phyloP scores from a whole-genome alignment of 2,329 filamentous ascomycete species.

The Aspergillaceae sp. region DNA sequence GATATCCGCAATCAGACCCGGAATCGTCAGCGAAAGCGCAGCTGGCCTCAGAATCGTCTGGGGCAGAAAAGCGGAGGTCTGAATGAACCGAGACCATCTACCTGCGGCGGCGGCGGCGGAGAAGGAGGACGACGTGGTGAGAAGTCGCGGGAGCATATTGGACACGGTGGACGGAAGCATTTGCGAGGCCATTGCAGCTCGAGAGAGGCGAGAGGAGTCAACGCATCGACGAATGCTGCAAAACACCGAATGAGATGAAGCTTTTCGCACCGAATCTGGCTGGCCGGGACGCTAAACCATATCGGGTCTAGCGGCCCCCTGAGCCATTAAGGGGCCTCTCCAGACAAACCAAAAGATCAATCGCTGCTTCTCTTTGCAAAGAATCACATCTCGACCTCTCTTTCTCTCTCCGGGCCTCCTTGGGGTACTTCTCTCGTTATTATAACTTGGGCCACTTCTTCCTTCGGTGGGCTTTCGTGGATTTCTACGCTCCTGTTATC shows the following conservation, averaged over 20 bases:
- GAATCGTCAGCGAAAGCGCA: constrained; percentile 52
- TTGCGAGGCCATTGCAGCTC: constrained; percentile 19
- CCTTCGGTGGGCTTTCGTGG: too few species aligned
- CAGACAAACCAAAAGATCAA: constrained; percentile 1
- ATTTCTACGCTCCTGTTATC: constrained; percentile 2
- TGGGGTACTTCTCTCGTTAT: too few species aligned
- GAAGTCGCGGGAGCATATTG: constrained; percentile 18
- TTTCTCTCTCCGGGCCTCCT: background rate
- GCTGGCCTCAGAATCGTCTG: constrained; percentile 53
- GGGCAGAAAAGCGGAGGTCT: constrained; percentile 44
- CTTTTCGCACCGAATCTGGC: constrained; percentile 6
- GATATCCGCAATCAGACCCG: constrained; percentile 65
- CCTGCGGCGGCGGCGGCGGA: constrained; percentile 7
- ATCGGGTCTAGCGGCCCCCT: constrained; percentile 28
- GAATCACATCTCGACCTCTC: background rate
- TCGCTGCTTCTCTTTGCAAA: background rate
- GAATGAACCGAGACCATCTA: constrained; percentile 30
- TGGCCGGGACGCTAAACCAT: constrained; percentile 23
- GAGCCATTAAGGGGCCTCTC: constrained; percentile 22
- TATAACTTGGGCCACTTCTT: too few species aligned
- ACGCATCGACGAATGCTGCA: background rate
- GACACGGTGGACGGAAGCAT: constrained; percentile 13
- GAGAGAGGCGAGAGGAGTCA: constrained; percentile 1
- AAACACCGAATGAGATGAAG: background rate
- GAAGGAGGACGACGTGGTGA: constrained; percentile 2